Evolutionary conservation across 2,329 filamentous ascomycete species (phyloP), one percentile per base, ranked within the genome.

Genomic region (Didymella arachidicola): DNA sequence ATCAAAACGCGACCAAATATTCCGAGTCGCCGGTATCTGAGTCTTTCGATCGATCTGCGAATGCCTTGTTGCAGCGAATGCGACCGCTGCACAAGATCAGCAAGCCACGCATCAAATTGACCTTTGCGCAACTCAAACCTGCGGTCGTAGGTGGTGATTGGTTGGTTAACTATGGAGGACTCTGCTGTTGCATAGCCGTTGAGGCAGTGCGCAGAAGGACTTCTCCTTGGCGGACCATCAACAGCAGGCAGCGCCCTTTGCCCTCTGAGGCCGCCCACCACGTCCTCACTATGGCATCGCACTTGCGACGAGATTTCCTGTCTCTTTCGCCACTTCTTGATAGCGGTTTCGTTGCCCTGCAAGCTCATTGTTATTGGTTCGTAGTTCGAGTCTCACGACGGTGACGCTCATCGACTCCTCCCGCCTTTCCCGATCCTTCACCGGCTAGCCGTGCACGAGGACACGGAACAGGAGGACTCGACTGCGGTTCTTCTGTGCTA

Each of bases 361-460:
- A 32, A 38, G 12, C 25, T 45, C 11, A 6, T 55, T 39, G 2
- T 36, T 19, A 49, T 56, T 56, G 57, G 53, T 44, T 29, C 16
- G 44, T 12, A 47, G 43, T 41, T n/a, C 52, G 14, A 46, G 44
- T 38, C 46, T 18, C 19, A 30, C 39, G 29, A 49, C 26, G 59
- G 54, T 51, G 41, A 57, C 26, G 27, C 51, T 57, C 53, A 30
- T 57, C 57, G 50, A 53, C 49, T 55, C 38, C 16, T 61, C 52
- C 58, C 59, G 63, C 62, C 59, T 57, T 63, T 54, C 60, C 61
- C 53, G 59, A 54, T 53, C 64, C 60, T 63, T 70, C 67, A 70
- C 71, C 70, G 59, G 52, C 47, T 44, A 53, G 39, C 51, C 42
- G 57, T 44, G 52, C 51, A 53, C 52, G 30, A 22, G 43, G 43